Conservation (phyloP, 345 rosid genomes). For the Linum tenue region DNA sequence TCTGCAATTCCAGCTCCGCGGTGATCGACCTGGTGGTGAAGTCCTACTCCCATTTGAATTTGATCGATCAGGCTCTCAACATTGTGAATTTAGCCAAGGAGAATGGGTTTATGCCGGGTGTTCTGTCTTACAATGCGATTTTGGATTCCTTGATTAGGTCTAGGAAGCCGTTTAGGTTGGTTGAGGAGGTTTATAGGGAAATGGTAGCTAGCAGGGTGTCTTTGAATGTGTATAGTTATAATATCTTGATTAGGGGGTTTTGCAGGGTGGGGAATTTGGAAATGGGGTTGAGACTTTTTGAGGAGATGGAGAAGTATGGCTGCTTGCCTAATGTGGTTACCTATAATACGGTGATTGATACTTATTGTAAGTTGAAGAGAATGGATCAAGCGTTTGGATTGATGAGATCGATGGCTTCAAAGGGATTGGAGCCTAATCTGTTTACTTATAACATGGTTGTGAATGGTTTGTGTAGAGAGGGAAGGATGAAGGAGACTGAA, state of each 20-base stretch:
- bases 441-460: slow-evolving; percentile 64
- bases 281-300: slow-evolving; percentile 43
- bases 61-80: slow-evolving; percentile 52
- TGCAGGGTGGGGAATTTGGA: slow-evolving; percentile 60
- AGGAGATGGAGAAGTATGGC: slow-evolving; percentile 53
- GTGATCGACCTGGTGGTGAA: slow-evolving; percentile 84
- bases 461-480: slow-evolving; percentile 69
- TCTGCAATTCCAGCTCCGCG: slow-evolving; percentile 62
- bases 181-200: slow-evolving; percentile 46
- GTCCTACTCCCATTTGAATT: slow-evolving; percentile 49
- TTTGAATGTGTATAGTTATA: slow-evolving; percentile 77
- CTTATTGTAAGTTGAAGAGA: slow-evolving; percentile 47
- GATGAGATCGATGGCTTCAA: slow-evolving; percentile 45
- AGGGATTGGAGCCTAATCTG: slow-evolving; percentile 71
- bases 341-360: slow-evolving; percentile 65
- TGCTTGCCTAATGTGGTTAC: slow-evolving; percentile 85
- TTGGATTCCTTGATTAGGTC: slow-evolving; percentile 64
- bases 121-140: slow-evolving; percentile 71
- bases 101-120: slow-evolving; percentile 89
- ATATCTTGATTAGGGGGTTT: slow-evolving; percentile 75
- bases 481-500: slow-evolving; percentile 61
- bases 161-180: slow-evolving; percentile 36
- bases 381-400: slow-evolving; percentile 50
- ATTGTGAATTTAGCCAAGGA: slow-evolving; percentile 46
- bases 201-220: slow-evolving; percentile 52